These are phyloP conservation scores for Quercus agrifolia DNA, from an alignment of 306 rosid species.

Conservation along the genomic window DNA sequence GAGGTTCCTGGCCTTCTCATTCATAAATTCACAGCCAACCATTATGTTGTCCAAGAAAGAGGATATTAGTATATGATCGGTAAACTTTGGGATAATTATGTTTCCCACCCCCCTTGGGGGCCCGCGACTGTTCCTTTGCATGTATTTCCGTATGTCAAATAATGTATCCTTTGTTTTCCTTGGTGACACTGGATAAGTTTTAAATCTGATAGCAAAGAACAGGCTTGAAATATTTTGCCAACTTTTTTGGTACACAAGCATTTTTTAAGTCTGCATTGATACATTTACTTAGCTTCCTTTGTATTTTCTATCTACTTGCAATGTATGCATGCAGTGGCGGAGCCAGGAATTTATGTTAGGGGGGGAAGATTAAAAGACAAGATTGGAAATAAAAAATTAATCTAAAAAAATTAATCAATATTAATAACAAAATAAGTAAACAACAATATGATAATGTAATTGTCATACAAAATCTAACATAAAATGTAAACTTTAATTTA, in stretches of 20 bases:
- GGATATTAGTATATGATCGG: background rate
- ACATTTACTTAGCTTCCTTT: too few relatives aligned
- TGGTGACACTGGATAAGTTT: background rate
- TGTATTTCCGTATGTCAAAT: constrained; percentile 10
- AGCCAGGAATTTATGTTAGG: too few relatives aligned
- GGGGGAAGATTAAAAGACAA: too few relatives aligned
- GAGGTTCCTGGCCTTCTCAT: constrained; percentile 25
- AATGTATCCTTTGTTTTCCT: background rate
- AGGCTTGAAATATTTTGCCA: constrained; percentile 13
- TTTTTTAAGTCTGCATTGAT: too few relatives aligned
- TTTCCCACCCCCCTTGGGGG: background rate
- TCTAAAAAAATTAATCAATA: too few relatives aligned
- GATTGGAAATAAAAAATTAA: too few relatives aligned
- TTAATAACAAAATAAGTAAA: too few relatives aligned
- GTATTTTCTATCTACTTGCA: too few relatives aligned
- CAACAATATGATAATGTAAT: too few relatives aligned
- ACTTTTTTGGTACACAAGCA: background rate
- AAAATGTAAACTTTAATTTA: too few relatives aligned
- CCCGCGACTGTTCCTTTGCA: background rate
- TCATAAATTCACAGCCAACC: constrained; percentile 13
- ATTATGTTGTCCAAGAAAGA: background rate
- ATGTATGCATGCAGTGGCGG: too few relatives aligned
- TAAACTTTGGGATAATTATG: background rate
- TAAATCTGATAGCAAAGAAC: background rate
- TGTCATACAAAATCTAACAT: too few relatives aligned